Evolutionary conservation across 139 green algal genomes (phyloP).

Genomic region (Volvox reticuliferus): DNA sequence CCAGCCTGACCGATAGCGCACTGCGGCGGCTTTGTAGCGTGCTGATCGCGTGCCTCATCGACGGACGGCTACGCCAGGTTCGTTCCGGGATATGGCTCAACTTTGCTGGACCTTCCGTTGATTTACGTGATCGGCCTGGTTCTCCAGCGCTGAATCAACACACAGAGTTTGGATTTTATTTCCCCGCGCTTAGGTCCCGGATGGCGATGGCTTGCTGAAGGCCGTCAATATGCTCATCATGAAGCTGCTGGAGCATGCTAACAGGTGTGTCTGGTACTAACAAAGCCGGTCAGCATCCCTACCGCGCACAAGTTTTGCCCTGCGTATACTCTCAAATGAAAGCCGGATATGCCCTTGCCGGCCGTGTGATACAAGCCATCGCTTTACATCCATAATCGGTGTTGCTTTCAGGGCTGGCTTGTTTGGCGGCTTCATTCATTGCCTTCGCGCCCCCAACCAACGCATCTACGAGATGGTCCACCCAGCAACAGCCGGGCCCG

Average conservation of each 20-base stretch:
- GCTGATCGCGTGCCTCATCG: constrained; percentile 50
- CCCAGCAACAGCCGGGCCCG: background rate
- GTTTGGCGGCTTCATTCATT: constrained; percentile 84
- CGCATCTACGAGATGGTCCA: constrained; percentile 21
- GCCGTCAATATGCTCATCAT: constrained; percentile 97
- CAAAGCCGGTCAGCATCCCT: too few relatives aligned
- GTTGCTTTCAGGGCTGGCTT: constrained; percentile 65
- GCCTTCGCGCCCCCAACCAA: constrained; percentile 72
- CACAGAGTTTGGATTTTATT: background rate
- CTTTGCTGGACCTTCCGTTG: background rate
- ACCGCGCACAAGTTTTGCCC: too few relatives aligned
- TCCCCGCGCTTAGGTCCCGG: constrained; percentile 13
- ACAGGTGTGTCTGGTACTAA: constrained; percentile 46
- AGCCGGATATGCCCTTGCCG: too few relatives aligned
- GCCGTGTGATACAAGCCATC: too few relatives aligned
- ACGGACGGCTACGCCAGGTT: constrained; percentile 44
- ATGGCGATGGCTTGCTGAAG: constrained; percentile 68
- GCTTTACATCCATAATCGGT: too few relatives aligned
- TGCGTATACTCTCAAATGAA: too few relatives aligned
- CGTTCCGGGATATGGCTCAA: background rate
- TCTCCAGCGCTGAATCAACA: background rate
- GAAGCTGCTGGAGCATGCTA: constrained; percentile 90
- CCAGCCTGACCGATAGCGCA: constrained; percentile 2
- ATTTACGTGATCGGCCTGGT: background rate
- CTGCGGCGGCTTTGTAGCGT: constrained; percentile 26